Evolutionary conservation across 768 basidiomycete genomes (phyloP), one percentile per base, ranked within the genome.

Genomic region (Tricholoma furcatifolium): DNA sequence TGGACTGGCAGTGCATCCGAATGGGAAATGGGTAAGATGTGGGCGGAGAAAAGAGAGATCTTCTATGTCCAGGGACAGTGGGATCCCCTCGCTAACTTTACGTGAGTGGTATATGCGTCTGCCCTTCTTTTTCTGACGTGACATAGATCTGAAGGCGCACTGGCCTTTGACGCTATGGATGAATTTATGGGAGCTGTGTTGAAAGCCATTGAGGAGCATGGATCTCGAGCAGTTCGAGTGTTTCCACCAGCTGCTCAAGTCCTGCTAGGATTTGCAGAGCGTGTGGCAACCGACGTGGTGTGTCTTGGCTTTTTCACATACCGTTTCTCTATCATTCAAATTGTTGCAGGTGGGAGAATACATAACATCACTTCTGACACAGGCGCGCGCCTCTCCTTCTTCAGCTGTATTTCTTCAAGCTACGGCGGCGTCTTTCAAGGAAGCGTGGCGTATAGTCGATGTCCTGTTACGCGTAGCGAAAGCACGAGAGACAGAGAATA

Each of bases 91-190:
- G 84, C 87, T 55, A 99, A 98, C 69, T 82, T 89, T 64, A 86
- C 84, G 84, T 86, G 68, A 63, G 84, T 73, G 31, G 48, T 21
- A n/a, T 32, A 2, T 52, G 43, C 17, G n/a, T 49, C 34, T 51
- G 8, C 17, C 12, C 20, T 47, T 30, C 24, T 51, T 38, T 32
- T 10, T 50, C 21, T 7, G 31, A 55, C 41, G 31, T 27, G 50
- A n/a, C 50, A 17, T 60, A 86, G 83, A 40, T 67, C 71, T 47
- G 78, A 81, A n/a, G 73, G 76, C 31, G 71, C 74, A 36, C 78
- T 98, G 31, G 85, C 91, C 65, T 98, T 99, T 65, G 87, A 86
- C 21, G 82, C 96, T 1, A 98, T 99, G 97, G 93, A 96, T 65
- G 79, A 74, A 18, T 98, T 95, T 70, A 93, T 98, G 74, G 73